Percentiles rank a stretch among this genome's conserved stretches.
These are phyloP conservation scores for Olyra latifolia DNA, from an alignment of 176 grass and related monocot species.

Conservation along the genomic window DNA sequence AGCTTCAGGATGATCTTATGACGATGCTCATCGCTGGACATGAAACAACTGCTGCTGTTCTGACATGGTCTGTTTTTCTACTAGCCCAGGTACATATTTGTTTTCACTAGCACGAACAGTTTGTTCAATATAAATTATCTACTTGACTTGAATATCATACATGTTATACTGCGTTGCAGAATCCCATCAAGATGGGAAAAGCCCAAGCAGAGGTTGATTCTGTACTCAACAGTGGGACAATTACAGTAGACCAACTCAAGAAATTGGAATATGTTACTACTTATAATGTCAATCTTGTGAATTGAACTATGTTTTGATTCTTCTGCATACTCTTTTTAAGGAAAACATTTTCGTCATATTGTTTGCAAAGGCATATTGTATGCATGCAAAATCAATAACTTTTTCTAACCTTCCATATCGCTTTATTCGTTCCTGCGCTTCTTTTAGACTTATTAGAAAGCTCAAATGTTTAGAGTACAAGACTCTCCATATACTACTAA, in stretches of 20 bases:
- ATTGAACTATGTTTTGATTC: slow-evolving; percentile 17
- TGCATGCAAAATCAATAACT: neutral
- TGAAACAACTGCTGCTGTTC: slow-evolving; percentile 97
- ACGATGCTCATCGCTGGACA: slow-evolving; percentile 99
- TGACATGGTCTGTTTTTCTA: slow-evolving; percentile 91
- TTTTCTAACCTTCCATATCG: neutral
- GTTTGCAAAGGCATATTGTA: slow-evolving; percentile 9
- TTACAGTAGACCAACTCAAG: slow-evolving; percentile 65
- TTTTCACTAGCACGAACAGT: slow-evolving; percentile 5
- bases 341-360: neutral
- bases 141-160: neutral
- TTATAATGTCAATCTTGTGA: slow-evolving; percentile 28
- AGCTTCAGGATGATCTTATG: slow-evolving; percentile 98
- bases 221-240: slow-evolving; percentile 51
- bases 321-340: neutral
- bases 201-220: slow-evolving; percentile 90
- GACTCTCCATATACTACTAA: too few species aligned
- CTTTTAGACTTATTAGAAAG: neutral
- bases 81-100: slow-evolving; percentile 64
- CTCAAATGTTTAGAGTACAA: too few species aligned
- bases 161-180: slow-evolving; percentile 45
- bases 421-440: neutral
- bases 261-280: slow-evolving; percentile 67
- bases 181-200: slow-evolving; percentile 89
- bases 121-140: neutral